Conservation (phyloP, 306 rosid genomes). For the Arachis hypogaea region DNA sequence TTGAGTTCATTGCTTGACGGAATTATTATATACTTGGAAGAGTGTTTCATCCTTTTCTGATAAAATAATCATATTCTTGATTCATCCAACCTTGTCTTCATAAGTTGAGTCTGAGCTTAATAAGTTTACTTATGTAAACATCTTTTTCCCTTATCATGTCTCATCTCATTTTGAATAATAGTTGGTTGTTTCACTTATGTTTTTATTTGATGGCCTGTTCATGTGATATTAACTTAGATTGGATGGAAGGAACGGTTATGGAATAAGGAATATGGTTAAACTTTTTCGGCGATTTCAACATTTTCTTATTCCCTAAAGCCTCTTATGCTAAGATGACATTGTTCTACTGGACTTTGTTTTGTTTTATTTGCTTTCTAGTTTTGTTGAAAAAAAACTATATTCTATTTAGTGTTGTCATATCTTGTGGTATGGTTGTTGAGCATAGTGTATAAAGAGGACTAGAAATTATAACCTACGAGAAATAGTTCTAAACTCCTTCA, state of each 20-base stretch:
- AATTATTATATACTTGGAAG: neutral
- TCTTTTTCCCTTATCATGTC: neutral
- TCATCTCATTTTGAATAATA: neutral
- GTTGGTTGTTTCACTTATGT: neutral
- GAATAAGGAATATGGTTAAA: too few relatives aligned
- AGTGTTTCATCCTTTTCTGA: neutral
- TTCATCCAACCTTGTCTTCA: neutral
- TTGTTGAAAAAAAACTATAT: too few relatives aligned
- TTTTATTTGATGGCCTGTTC: constrained; percentile 7
- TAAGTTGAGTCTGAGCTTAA: neutral
- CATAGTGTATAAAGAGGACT: too few relatives aligned
- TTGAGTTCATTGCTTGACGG: neutral
- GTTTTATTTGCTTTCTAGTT: too few relatives aligned
- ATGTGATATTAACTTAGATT: constrained; percentile 16
- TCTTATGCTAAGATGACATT: too few relatives aligned
- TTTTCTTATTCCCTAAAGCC: too few relatives aligned
- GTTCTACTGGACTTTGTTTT: too few relatives aligned
- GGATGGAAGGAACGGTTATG: neutral
- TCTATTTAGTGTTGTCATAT: too few relatives aligned
- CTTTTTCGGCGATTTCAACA: too few relatives aligned
- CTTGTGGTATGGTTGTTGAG: too few relatives aligned
- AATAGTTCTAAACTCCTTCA: too few relatives aligned
- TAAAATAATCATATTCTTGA: neutral
- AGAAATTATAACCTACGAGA: too few relatives aligned
- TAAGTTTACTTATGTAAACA: neutral